Evolutionary conservation across 2,329 filamentous ascomycete genomes (phyloP).

Genomic region (Fusarium sp.): DNA sequence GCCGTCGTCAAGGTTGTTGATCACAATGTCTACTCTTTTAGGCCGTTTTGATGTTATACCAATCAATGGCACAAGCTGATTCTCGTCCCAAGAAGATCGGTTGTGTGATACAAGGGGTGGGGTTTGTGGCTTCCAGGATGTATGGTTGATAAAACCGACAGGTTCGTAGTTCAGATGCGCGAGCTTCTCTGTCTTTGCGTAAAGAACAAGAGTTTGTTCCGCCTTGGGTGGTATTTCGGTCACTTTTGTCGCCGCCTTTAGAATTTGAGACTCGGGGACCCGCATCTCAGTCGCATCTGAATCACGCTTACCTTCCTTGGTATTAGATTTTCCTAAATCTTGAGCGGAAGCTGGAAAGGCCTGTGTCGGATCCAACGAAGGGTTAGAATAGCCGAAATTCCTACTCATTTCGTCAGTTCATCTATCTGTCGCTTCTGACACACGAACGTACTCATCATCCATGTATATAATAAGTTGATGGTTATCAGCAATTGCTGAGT

Average conservation of each 20-base stretch:
- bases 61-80: background rate
- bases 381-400: conserved; percentile 12
- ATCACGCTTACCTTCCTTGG: rapidly evolving
- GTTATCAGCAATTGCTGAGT: rapidly evolving
- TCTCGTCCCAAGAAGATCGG: background rate
- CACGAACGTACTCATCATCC: conserved; percentile 4
- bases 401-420: background rate
- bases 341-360: background rate
- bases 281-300: rapidly evolving
- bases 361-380: background rate
- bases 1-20: conserved; percentile 7
- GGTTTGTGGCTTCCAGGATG: conserved; percentile 10
- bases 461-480: background rate
- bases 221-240: background rate
- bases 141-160: conserved; percentile 18
- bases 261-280: rapidly evolving
- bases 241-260: background rate
- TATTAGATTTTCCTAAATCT: rapidly evolving
- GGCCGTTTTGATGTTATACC: rapidly evolving
- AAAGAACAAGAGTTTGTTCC: conserved; percentile 5
- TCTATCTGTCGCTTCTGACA: rapidly evolving
- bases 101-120: background rate
- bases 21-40: background rate
- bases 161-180: conserved; percentile 19
- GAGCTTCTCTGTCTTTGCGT: conserved; percentile 2